A percentile compares a stretch with the other conserved stretches of the same genome.
phyloP scores from a whole-genome alignment of 2,329 filamentous ascomycete species.

The Acephala macrosclerotiorum region DNA sequence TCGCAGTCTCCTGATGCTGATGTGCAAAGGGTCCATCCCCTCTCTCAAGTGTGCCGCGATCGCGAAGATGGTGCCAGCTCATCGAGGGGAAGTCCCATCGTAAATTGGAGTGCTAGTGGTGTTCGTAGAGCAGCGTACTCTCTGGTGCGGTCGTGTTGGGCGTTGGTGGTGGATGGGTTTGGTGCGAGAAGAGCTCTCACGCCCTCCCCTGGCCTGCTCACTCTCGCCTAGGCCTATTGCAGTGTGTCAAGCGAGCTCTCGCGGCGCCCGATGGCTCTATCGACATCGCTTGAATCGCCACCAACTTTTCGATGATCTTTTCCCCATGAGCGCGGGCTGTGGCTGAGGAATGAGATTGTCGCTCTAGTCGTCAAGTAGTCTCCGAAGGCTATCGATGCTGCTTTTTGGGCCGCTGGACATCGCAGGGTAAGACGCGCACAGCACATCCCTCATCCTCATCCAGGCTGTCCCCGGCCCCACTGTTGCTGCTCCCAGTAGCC shows the following conservation, averaged over 20 bases:
- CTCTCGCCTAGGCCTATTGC: background rate
- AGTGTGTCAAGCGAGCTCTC: background rate
- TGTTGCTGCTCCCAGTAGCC: background rate
- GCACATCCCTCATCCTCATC: background rate
- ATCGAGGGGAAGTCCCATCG: background rate
- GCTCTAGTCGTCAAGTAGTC: slow-evolving; percentile 5
- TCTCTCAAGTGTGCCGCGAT: background rate
- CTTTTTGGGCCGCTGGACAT: slow-evolving; percentile 9
- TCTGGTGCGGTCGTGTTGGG: background rate
- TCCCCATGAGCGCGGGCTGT: slow-evolving; percentile 24
- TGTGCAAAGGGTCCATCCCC: background rate
- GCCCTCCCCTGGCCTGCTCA: background rate
- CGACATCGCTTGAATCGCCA: slow-evolving; percentile 9
- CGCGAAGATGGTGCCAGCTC: background rate
- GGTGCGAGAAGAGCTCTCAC: background rate
- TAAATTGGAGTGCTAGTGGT: background rate
- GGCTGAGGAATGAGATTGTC: slow-evolving; percentile 21
- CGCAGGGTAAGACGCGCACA: background rate
- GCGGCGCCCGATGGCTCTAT: background rate
- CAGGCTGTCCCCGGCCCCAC: slow-evolving; percentile 1
- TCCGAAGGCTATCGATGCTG: slow-evolving; percentile 12
- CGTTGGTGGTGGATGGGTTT: background rate
- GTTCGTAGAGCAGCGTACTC: background rate
- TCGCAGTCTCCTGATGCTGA: background rate
- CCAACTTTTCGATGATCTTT: slow-evolving; percentile 20